phyloP scores from a whole-genome alignment of 1,284 basidiomycete genomes.

The Austroboletus novae-zelandiae region DNA sequence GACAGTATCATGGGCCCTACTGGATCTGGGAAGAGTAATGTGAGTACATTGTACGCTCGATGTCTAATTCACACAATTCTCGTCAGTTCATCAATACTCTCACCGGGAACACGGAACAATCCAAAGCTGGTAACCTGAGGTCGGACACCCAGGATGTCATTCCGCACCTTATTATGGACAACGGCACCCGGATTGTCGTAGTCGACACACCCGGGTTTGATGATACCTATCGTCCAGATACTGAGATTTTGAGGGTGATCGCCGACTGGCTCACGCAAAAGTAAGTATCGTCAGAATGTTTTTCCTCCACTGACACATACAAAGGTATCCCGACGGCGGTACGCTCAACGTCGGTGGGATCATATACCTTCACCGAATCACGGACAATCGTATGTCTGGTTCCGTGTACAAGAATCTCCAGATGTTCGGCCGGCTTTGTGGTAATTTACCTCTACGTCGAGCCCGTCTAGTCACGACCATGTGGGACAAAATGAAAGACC shows the following conservation, averaged over 20 bases:
- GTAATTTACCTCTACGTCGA: constrained; percentile 3
- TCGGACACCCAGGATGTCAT: constrained; percentile 17
- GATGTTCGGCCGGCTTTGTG: constrained; percentile 39
- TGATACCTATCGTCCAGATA: constrained; percentile 16
- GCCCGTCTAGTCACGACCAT: constrained; percentile 35
- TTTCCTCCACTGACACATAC: background rate
- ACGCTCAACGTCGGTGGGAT: constrained; percentile 22
- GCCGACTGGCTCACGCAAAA: constrained; percentile 13
- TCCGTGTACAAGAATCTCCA: constrained; percentile 31
- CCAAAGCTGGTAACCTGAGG: background rate
- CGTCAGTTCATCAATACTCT: constrained; percentile 22
- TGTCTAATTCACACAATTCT: background rate
- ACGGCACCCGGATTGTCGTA: constrained; percentile 13
- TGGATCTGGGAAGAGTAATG: constrained; percentile 24
- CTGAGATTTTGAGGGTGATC: constrained; percentile 18
- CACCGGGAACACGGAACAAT: constrained; percentile 6
- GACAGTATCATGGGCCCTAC: constrained; percentile 21
- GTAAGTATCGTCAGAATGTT: constrained; percentile 3
- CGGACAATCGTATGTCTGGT: constrained; percentile 41
- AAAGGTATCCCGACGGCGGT: constrained; percentile 11
- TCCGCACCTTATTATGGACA: background rate
- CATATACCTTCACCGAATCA: constrained; percentile 29
- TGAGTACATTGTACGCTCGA: background rate
- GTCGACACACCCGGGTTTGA: constrained; percentile 29
- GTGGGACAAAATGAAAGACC: constrained; percentile 30